phyloP scores from a whole-genome alignment of 805 yeast species.

The Isabelozyma heimii region DNA sequence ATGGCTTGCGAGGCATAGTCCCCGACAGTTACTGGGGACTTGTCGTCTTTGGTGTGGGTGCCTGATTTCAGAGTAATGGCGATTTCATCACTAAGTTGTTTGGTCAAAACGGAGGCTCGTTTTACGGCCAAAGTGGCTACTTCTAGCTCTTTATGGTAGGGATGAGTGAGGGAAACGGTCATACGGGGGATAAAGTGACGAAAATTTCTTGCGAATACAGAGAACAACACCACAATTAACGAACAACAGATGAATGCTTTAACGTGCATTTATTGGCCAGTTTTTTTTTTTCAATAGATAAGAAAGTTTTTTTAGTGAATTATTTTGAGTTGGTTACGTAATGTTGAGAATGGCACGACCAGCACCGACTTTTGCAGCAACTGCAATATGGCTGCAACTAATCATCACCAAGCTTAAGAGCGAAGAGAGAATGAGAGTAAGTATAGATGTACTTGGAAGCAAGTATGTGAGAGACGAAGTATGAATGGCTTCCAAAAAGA shows the following conservation, averaged over 20 bases:
- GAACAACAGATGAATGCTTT: neutral
- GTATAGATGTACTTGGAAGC: too few relatives aligned
- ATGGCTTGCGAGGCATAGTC: constrained; percentile 96
- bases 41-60: constrained; percentile 76
- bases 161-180: constrained; percentile 11
- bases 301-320: neutral
- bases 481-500: too few relatives aligned
- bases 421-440: too few relatives aligned
- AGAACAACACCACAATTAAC: neutral
- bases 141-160: constrained; percentile 62
- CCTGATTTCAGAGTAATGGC: constrained; percentile 45
- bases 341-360: too few relatives aligned
- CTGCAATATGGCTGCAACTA: too few relatives aligned
- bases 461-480: too few relatives aligned
- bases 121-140: constrained; percentile 90
- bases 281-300: neutral
- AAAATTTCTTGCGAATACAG: neutral
- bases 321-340: too few relatives aligned
- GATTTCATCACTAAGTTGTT: constrained; percentile 57
- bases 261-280: neutral
- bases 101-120: constrained; percentile 77
- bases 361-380: too few relatives aligned
- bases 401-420: too few relatives aligned
- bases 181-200: neutral
- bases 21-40: constrained; percentile 94